Conservation (phyloP, 2,329 filamentous ascomycete genomes). For the Phaeosphaeriaceae sp. region DNA sequence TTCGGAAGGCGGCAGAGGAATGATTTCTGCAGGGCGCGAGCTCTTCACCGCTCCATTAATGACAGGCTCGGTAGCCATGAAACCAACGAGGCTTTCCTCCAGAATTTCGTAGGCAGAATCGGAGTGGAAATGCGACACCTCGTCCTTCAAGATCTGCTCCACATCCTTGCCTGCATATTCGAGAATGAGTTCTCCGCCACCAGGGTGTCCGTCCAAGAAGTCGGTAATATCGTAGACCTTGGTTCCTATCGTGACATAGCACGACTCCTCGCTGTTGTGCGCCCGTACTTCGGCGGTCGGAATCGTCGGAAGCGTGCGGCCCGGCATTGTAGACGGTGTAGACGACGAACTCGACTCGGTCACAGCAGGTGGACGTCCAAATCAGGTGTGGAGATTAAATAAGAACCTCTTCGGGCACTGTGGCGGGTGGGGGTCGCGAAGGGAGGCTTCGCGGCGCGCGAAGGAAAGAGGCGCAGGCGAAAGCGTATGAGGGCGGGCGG, state of each 20-base stretch:
- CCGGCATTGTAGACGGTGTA: slow-evolving; percentile 68
- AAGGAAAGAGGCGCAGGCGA: neutral
- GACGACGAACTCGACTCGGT: neutral
- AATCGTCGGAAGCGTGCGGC: slow-evolving; percentile 82
- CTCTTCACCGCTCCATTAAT: slow-evolving; percentile 59
- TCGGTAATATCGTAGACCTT: slow-evolving; percentile 96
- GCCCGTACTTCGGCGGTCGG: slow-evolving; percentile 79
- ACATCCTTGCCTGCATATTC: slow-evolving; percentile 92
- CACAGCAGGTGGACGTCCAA: neutral
- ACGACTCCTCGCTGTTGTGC: slow-evolving; percentile 81
- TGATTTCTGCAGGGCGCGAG: slow-evolving; percentile 56
- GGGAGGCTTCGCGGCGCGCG: slow-evolving; percentile 2
- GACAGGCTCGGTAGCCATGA: slow-evolving; percentile 69
- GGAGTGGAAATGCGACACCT: slow-evolving; percentile 82
- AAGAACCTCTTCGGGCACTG: neutral
- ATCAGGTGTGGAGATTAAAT: neutral
- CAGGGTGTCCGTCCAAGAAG: slow-evolving; percentile 89
- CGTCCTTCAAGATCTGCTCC: slow-evolving; percentile 80
- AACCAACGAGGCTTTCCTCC: slow-evolving; percentile 85
- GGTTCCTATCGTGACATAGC: slow-evolving; percentile 87
- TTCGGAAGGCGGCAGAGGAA: slow-evolving; percentile 60
- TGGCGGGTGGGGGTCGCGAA: neutral
- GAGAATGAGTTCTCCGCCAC: slow-evolving; percentile 84
- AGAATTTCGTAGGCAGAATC: slow-evolving; percentile 96
- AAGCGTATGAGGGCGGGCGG: neutral